Base-by-base conservation (phyloP, 192 early-diverging fungal genomes). In the Phycomyces nitens region DNA sequence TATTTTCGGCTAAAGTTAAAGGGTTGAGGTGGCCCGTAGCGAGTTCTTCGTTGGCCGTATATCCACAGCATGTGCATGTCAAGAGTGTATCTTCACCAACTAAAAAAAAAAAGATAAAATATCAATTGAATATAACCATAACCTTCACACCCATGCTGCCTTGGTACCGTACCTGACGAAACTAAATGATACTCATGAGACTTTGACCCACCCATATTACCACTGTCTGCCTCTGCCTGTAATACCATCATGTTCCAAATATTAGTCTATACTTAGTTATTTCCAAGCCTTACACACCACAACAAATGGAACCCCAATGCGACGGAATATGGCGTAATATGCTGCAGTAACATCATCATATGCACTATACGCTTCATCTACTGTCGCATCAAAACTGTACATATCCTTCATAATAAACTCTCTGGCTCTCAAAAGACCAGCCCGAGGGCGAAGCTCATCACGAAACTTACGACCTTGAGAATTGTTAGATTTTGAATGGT, bases 351-450 rank as follows among this genome's bases (percentile, higher is more conserved):
- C 79, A 18, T 83, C 73, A 18, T 88, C 75, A 68, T 95, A 97
- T 0, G 95, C 88, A n/a, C 70, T 74, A 26, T 86, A 71, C 0
- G 95, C 92, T 39, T 79, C 78, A 15, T 87, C 71, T 59, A 80
- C 71, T 0, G 81, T 80, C 3, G 73, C 80, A 69, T 97, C 93
- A 73, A 97, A 97, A 8, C 90, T 84, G 71, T 97, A 95, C 66
- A 97, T 70, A 74, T 97, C 95, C 72, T 95, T 97, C 95, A 97
- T 97, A n/a, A 94, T 69, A 71, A 97, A 97, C 70, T 97, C 95
- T 29, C 91, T 85, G 2, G 83, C 93, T 12, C 95, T 78, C 50
- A 97, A 78, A 20, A 97, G 70, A 9, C 95, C 95, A 6, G 83
- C 84, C 21, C 94, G 81, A 18, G 92, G 92, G 24, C 94, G 80